Conservation (phyloP, 441 rosid species). For the Bruguiera hainesii region DNA sequence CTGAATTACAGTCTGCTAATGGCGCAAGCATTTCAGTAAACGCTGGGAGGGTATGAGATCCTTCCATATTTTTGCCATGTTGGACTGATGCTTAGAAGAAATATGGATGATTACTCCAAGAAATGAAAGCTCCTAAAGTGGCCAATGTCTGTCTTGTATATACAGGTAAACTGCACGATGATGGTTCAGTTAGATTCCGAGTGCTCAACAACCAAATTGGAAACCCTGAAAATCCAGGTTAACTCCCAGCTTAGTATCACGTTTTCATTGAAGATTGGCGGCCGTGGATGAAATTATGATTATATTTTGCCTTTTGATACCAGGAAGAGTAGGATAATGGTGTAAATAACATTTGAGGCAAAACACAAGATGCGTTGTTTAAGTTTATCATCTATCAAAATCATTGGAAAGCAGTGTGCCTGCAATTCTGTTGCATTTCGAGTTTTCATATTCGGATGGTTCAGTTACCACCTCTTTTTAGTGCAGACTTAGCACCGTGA, state of each 20-base stretch:
- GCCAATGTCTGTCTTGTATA: too few species aligned
- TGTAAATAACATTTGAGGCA: constrained; percentile 3
- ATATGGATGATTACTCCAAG: too few species aligned
- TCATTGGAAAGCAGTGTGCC: not conserved
- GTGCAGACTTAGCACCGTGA: too few species aligned
- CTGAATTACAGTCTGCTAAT: constrained; percentile 32
- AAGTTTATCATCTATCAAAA: not conserved
- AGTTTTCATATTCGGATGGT: too few species aligned
- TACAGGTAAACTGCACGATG: not conserved
- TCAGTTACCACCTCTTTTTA: too few species aligned
- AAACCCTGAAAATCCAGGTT: constrained; percentile 34
- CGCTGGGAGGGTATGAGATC: constrained; percentile 33
- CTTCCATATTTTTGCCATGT: not conserved
- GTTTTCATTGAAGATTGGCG: constrained; percentile 18
- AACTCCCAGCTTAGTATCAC: constrained; percentile 9
- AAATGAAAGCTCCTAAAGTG: too few species aligned
- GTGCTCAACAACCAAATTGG: constrained; percentile 54
- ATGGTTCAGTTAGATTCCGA: constrained; percentile 48
- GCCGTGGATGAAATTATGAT: not conserved
- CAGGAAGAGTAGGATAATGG: constrained; percentile 8
- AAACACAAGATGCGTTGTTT: not conserved
- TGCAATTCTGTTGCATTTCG: too few species aligned
- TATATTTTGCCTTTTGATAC: constrained; percentile 11
- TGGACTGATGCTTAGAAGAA: too few species aligned
- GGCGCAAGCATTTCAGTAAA: constrained; percentile 28